Evolutionary conservation across 352 stramenopile genomes (phyloP), one percentile per base, ranked within the genome.

Genomic region (Globisporangium takayamanum): DNA sequence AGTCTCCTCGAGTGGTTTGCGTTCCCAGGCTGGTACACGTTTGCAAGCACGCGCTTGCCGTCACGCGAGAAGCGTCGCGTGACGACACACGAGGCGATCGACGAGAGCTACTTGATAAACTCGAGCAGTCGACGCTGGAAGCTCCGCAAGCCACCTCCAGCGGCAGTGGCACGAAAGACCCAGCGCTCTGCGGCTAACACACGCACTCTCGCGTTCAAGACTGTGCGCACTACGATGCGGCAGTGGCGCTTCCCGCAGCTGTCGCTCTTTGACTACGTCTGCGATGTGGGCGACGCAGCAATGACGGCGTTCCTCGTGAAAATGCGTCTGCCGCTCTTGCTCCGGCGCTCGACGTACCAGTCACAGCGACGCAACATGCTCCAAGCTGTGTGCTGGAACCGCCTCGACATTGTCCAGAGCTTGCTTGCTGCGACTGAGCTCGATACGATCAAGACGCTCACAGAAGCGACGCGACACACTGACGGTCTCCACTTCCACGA

Each of bases 11-110:
- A 78, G 25, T 84, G 70, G 69, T 85, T 85, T 47, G 75, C 70
- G 4, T 62, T 88, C 11, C 81, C 81, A 20, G 81, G 81, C 4
- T 89, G 78, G 81, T 76, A 81, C 39, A 67, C 74, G 0, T 80
- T 69, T 50, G 64, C 63, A 20, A 64, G 61, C 10, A 73, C 57
- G 10, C 30, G 52, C 11, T 59, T 76, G 11, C 60, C 62, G 7
- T 22, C 22, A 6, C 41, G 52, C 28, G 57, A 77, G 37, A 85
- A 83, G 41, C 7, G 49, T 18, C 49, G 51, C n/a, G n/a, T 84
- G 10, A 69, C 72, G 5, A 26, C 10, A 4, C n/a, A 60, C 2
- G 39, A 53, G 15, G 57, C 64, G 11, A 76, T 77, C 11, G 30
- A 69, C 22, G 72, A 83, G 36, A 64, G 74, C 37, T 72, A 68